Evolutionary conservation across 1,284 basidiomycete genomes (phyloP).

Genomic region (Hymenochaete sp.): DNA sequence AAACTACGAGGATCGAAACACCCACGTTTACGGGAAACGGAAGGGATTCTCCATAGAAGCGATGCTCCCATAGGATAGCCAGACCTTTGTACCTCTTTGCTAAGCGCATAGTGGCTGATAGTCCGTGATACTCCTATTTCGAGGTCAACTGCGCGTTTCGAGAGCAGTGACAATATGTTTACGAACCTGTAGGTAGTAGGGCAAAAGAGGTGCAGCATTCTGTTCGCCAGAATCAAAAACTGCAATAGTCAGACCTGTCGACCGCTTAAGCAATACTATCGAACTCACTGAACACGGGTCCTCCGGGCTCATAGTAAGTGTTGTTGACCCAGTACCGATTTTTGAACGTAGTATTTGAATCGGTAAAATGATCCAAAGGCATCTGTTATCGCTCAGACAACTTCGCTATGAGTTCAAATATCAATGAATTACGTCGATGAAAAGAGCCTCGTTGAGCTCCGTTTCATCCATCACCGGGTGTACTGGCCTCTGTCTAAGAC

Average conservation of each 20-base stretch:
- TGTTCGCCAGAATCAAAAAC: conserved; percentile 47
- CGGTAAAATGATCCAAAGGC: conserved; percentile 36
- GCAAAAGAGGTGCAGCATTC: conserved; percentile 38
- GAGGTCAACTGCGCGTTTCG: neutral
- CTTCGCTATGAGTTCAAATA: neutral
- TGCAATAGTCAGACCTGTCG: conserved; percentile 17
- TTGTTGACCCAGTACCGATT: conserved; percentile 49
- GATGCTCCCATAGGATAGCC: conserved; percentile 49
- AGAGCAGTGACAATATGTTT: neutral
- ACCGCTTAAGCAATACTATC: conserved; percentile 12
- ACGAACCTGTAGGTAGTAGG: conserved; percentile 37
- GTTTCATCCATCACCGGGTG: conserved; percentile 6
- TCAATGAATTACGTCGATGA: conserved; percentile 24
- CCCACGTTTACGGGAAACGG: conserved; percentile 43
- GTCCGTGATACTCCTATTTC: conserved; percentile 38
- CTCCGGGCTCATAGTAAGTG: conserved; percentile 43
- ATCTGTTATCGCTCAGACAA: conserved; percentile 24
- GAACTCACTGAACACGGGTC: conserved; percentile 37
- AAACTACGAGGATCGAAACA: neutral
- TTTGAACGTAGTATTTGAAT: conserved; percentile 30
- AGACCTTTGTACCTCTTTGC: conserved; percentile 39
- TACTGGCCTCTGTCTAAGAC: conserved; percentile 12
- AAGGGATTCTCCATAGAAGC: conserved; percentile 45
- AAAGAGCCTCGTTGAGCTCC: conserved; percentile 21
- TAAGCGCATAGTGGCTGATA: conserved; percentile 40